These are phyloP conservation scores for Fusarium napiforme DNA, from an alignment of 2,329 filamentous ascomycete genomes.

Conservation along the genomic window DNA sequence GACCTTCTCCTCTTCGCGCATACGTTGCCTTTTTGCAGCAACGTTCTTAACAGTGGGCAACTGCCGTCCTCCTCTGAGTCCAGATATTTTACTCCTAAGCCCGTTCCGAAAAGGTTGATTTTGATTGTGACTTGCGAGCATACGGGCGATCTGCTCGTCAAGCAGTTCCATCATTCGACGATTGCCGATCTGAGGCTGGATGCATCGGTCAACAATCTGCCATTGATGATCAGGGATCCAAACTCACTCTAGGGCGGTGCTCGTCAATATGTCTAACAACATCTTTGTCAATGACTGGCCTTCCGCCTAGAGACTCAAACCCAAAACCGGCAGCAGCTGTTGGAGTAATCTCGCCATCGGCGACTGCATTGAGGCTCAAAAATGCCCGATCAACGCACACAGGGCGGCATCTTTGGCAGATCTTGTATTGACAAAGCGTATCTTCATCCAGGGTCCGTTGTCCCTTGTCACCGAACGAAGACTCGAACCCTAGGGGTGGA, in stretches of 20 bases:
- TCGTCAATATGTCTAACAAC: slow-evolving; percentile 55
- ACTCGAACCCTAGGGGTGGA: slow-evolving; percentile 30
- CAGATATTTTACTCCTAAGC: not conserved
- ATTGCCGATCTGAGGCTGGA: slow-evolving; percentile 1
- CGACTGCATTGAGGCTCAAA: slow-evolving; percentile 62
- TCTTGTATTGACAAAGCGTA: slow-evolving; percentile 62
- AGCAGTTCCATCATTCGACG: slow-evolving; percentile 44
- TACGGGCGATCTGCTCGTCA: slow-evolving; percentile 43
- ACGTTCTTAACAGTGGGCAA: slow-evolving; percentile 17
- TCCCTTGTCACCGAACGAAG: slow-evolving; percentile 33
- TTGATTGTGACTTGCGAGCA: slow-evolving; percentile 6
- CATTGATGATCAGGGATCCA: too few relatives aligned
- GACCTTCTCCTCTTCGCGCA: not conserved
- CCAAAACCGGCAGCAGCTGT: slow-evolving; percentile 63
- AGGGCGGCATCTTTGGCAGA: slow-evolving; percentile 62
- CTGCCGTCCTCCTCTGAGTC: not conserved
- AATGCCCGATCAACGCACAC: slow-evolving; percentile 56
- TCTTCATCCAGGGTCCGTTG: slow-evolving; percentile 53
- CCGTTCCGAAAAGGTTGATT: not conserved
- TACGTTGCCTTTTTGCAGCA: not conserved
- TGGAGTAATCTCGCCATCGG: slow-evolving; percentile 61
- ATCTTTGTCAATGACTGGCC: slow-evolving; percentile 57
- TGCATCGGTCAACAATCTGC: not conserved
- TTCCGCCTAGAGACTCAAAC: slow-evolving; percentile 56
- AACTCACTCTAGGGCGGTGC: slow-evolving; percentile 51